Conservation (phyloP, 2,329 filamentous ascomycete genomes). For the Neonectria sp. region DNA sequence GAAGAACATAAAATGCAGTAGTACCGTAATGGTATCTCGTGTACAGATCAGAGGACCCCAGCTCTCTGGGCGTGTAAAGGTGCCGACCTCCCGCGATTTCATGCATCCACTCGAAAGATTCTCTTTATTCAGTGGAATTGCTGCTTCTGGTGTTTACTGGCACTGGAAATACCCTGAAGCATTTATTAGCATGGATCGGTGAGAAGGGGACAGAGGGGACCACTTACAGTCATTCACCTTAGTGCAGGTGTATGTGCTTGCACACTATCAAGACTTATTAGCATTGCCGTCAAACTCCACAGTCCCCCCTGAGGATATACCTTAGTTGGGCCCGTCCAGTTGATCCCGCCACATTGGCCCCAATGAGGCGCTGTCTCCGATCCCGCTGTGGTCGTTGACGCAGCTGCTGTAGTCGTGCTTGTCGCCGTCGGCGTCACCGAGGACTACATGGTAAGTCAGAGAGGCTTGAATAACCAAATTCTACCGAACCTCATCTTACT, state of each 20-base stretch:
- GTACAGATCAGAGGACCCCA: background rate
- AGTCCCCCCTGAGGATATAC: constrained; percentile 2
- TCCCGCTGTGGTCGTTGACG: constrained; percentile 24
- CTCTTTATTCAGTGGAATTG: background rate
- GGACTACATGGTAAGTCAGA: constrained; percentile 6
- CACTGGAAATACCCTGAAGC: constrained; percentile 26
- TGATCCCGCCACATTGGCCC: constrained; percentile 38
- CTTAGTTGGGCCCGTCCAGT: constrained; percentile 30
- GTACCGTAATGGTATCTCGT: background rate
- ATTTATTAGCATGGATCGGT: background rate
- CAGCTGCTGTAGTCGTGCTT: constrained; percentile 12
- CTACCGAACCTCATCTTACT: background rate
- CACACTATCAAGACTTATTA: constrained; percentile 27
- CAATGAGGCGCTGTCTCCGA: constrained; percentile 32
- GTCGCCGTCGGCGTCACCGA: constrained; percentile 10
- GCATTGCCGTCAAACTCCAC: fast-evolving
- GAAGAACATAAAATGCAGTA: too few relatives aligned
- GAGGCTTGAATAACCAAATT: too few relatives aligned
- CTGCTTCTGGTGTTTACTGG: background rate
- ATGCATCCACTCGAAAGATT: background rate
- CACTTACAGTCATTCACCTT: constrained; percentile 37
- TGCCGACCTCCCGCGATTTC: too few relatives aligned
- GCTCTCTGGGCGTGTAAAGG: background rate
- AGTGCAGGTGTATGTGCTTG: constrained; percentile 27
- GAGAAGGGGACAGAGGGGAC: background rate